Evolutionary conservation across 139 green algal species (phyloP), one percentile per base, ranked within the genome.

Genomic region (Medakamo hakoo): DNA sequence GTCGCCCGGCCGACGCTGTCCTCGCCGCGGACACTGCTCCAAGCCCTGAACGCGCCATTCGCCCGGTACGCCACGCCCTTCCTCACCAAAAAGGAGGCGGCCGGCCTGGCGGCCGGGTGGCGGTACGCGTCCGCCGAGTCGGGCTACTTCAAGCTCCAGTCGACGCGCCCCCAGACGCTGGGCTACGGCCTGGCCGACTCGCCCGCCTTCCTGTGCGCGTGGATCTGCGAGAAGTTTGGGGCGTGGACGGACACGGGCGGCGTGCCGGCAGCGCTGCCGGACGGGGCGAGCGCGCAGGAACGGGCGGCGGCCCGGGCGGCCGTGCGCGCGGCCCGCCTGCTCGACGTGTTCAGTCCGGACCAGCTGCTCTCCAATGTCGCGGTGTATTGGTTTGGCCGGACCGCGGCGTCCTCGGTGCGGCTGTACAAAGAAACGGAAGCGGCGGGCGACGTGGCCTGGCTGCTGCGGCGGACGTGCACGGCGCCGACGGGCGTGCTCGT

Each of bases 131-230:
- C 9, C 9, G 9, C 9, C 40, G 40, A 52, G 40, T 52, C 49
- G 57, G 67, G 56, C 0, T 72, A 72, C 57, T 32, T 32, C 4
- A 5, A 62, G 30, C 30, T 68, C 4, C 67, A 72, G 27, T 26
- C 4, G 4, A 72, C 67, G 2, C 63, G 63, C 56, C 67, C 67
- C 4, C 56, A 64, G 26, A 72, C 67, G 16, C 40, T 72, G 29
- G 62, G 61, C 18, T 72, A 68, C 28, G 67, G 28, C 31, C 67
- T 72, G 2, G 60, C 63, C 19, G 67, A 72, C 40, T 72, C 67
- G 0, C 67, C 67, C 18, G 62, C 49, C 40, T 48, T 48, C 24
- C 26, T 60, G 28, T 16, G 49, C 26, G 62, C 62, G 19, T 67
- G 52, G 49, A 60, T 67, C 3, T 48, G 59, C 24, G 62, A 67